Base-by-base conservation (phyloP, 768 basidiomycete genomes). In the Dentipellis sp. region DNA sequence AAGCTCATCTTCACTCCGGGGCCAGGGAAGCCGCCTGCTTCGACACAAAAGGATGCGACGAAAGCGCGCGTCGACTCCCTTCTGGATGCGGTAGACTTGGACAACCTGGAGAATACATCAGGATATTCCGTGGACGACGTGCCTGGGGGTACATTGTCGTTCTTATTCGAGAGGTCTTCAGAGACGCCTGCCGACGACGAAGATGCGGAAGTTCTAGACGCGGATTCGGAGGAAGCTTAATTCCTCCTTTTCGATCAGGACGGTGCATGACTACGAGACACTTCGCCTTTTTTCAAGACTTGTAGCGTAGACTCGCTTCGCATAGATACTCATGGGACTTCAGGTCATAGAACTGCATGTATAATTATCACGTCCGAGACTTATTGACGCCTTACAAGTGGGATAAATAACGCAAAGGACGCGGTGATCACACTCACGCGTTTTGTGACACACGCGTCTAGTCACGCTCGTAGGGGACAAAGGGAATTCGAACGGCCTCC, bases 111-210 rank as follows among this genome's bases (percentile, higher is more conserved):
- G 37, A 61, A 56, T 9, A 58, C 61, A 51, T 62, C 71, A 8
- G 67, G 70, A 4, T 65, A 70, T 4, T 72, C 78, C 22, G 71
- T 84, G 11, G 73, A 78, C 5, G 67, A 71, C 49, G 65, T 80
- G 17, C 74, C 80, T 7, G 86, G 84, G 2, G 90, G 90, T 0
- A 82, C 84, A 1, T 68, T 91, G 16, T 85, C 86, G 8, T 91
- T 87, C 65, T 62, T 92, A 11, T 92, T 93, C 61, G 86, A 89
- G 39, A 83, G 80, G 70, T 93, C 94, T 66, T 94, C 93, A 65
- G 22, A 14, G 1, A 86, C 91, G 5, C 81, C 83, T 64, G 74
- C 93, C 2, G 91, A 91, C 17, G 91, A 94, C 67, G 93, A 94
- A 56, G 93, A 92, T 62, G 56, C 86, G 77, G 34, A 21, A 22